These are phyloP conservation scores for Caryopteris hybrid DNA, from an alignment of 305 asterid species.

Conservation along the genomic window DNA sequence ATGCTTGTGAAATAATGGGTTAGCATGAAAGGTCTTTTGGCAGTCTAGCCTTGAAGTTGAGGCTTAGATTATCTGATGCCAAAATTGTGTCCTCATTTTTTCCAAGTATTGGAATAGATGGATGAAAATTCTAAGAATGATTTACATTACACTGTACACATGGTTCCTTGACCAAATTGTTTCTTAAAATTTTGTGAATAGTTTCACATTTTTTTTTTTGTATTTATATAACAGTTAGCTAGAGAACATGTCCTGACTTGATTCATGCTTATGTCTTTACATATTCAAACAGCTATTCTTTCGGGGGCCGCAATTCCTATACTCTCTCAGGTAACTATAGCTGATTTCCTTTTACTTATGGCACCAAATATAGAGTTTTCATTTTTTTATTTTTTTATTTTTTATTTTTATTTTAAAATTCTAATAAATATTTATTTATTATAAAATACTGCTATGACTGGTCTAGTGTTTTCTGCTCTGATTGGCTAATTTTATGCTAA, in stretches of 20 bases:
- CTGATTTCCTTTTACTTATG: background rate
- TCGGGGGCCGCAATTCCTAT: constrained; percentile 94
- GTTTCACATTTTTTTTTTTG: background rate
- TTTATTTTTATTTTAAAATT: no score
- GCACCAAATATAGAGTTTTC: constrained; percentile 7
- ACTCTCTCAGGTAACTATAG: constrained; percentile 75
- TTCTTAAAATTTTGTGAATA: background rate
- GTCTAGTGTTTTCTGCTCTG: background rate
- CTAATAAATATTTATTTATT: no score
- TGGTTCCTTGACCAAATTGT: background rate
- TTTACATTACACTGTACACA: background rate
- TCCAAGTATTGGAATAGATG: background rate
- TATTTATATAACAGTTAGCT: no score
- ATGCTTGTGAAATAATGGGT: background rate
- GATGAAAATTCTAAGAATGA: background rate
- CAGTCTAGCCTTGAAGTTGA: background rate
- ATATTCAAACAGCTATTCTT: constrained; percentile 81
- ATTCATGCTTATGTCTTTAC: constrained; percentile 21
- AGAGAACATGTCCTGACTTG: constrained; percentile 17
- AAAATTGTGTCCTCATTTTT: background rate
- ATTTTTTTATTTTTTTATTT: no score
- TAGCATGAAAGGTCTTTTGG: background rate
- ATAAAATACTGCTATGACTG: background rate
- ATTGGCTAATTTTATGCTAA: background rate
- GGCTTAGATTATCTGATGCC: constrained; percentile 9